phyloP scores from a whole-genome alignment of 2,329 filamentous ascomycete species.

The Metarhizium brunneum region DNA sequence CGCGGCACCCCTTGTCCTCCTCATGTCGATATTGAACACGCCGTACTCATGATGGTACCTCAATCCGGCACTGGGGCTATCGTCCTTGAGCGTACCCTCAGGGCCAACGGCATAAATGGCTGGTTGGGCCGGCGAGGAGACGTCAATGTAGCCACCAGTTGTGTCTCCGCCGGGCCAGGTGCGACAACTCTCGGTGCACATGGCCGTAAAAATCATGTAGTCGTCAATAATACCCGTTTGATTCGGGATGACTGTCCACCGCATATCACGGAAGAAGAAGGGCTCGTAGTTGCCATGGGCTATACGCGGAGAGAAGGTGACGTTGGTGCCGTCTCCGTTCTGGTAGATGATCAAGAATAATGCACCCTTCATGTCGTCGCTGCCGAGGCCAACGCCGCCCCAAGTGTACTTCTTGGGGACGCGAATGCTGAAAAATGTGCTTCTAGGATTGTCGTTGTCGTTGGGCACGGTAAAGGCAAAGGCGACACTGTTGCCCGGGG shows the following conservation, averaged over 20 bases:
- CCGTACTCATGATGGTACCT: conserved; percentile 45
- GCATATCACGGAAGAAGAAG: conserved; percentile 31
- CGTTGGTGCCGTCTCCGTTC: conserved; percentile 33
- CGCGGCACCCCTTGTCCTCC: conserved; percentile 35
- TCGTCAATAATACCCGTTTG: conserved; percentile 39
- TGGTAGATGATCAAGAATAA: conserved; percentile 48
- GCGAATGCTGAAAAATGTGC: conserved; percentile 44
- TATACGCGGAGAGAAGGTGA: conserved; percentile 48
- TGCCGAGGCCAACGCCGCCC: conserved; percentile 47
- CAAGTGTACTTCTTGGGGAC: conserved; percentile 37
- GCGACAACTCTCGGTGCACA: conserved; percentile 41
- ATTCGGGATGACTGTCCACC: conserved; percentile 30
- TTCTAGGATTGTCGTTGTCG: conserved; percentile 25
- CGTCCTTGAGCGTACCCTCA: conserved; percentile 29
- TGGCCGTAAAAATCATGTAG: conserved; percentile 38
- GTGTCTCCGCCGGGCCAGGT: conserved; percentile 31
- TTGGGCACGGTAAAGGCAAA: conserved; percentile 42
- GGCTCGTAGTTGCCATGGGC: conserved; percentile 44
- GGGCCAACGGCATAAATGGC: conserved; percentile 51
- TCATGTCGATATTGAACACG: conserved; percentile 46
- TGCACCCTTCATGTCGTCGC: conserved; percentile 38
- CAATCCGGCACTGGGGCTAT: conserved; percentile 34
- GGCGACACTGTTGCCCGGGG: conserved; percentile 31
- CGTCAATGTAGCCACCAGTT: conserved; percentile 35
- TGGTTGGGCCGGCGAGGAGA: conserved; percentile 33